A percentile compares a stretch with the other conserved stretches of the same genome.
These are phyloP conservation scores for Bassia scoparia DNA, from an alignment of 148 eudicot genomes.

Conservation along the genomic window DNA sequence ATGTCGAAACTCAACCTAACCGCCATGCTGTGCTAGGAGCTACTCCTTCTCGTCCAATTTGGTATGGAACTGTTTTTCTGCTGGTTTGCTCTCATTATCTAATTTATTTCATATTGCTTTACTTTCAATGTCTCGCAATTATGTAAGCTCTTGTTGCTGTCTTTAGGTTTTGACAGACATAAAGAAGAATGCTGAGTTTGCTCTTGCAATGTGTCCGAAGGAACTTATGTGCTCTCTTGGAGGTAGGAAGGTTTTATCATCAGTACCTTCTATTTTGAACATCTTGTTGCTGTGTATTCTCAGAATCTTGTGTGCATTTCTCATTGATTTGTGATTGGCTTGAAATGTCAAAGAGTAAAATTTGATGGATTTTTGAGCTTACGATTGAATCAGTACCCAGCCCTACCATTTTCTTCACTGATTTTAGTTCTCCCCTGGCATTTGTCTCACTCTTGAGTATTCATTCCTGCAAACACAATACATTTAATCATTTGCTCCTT, in stretches of 20 bases:
- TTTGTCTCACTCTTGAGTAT: neutral
- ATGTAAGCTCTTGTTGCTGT: neutral
- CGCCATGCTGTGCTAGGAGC: constrained; percentile 85
- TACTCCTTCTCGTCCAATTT: constrained; percentile 76
- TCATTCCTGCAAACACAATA: too few relatives aligned
- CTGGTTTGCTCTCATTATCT: neutral
- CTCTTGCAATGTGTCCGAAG: constrained; percentile 83
- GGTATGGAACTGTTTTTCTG: constrained; percentile 34
- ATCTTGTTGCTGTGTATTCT: neutral
- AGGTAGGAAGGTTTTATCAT: constrained; percentile 43
- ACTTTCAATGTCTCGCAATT: neutral
- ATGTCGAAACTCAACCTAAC: constrained; percentile 81
- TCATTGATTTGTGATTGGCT: neutral
- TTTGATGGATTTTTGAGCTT: neutral
- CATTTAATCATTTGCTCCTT: too few relatives aligned
- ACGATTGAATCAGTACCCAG: neutral
- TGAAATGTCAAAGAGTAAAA: neutral
- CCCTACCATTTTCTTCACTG: neutral
- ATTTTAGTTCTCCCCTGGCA: too few relatives aligned
- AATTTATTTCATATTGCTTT: neutral
- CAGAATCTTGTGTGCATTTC: neutral
- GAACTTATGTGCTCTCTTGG: constrained; percentile 90
- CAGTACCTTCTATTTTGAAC: neutral
- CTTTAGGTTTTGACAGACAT: constrained; percentile 82
- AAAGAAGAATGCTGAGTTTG: constrained; percentile 97